Evolutionary conservation across 345 rosid genomes (phyloP), one percentile per base, ranked within the genome.

Genomic region (Leavenworthia alabamica): DNA sequence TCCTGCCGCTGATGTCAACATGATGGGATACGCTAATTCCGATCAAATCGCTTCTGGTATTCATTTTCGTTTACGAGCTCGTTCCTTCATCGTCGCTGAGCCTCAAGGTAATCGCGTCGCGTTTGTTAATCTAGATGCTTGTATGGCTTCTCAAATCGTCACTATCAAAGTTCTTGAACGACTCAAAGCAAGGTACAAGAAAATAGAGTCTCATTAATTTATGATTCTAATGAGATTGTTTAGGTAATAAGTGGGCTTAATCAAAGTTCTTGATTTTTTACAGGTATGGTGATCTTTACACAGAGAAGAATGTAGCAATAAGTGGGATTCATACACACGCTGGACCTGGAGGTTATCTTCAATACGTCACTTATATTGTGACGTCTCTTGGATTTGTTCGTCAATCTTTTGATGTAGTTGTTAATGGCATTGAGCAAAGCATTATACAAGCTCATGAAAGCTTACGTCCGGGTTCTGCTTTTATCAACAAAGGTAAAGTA

Each of bases 311-410:
- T 70, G 90, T 94, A 27, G 99, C 90, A 7, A 90, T 94, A 40
- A 90, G 96, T 71, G 99, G 99, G n/a, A 86, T 88, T 64, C 99
- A 90, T 68, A 84, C 97, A 0, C 99, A 94, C 74, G 92, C 97
- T 29, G 99, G 99, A 24, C 96, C 99, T 4, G 99, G 97, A 43
- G 99, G 97, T n/a, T 94, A 86, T 75, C 92, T 94, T 56, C 99
- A 94, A 62, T 94, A 90, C 45, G 81, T 90, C 84, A 94, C 78
- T 47, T 88, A 27, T n/a, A 69, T 69, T 9, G 85, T 94, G 44
- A 94, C 99, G 41, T 94, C 99, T 24, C 85, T 94, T 45, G 99
- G 99, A 55, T 94, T 94, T 53, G 96, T 94, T 57, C 87, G 83
- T 4, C 93, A 90, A 73, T 94, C 97, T 36, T 94, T 94, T 75